Conservation (phyloP, 345 rosid genomes). For the Raphanus sativus region DNA sequence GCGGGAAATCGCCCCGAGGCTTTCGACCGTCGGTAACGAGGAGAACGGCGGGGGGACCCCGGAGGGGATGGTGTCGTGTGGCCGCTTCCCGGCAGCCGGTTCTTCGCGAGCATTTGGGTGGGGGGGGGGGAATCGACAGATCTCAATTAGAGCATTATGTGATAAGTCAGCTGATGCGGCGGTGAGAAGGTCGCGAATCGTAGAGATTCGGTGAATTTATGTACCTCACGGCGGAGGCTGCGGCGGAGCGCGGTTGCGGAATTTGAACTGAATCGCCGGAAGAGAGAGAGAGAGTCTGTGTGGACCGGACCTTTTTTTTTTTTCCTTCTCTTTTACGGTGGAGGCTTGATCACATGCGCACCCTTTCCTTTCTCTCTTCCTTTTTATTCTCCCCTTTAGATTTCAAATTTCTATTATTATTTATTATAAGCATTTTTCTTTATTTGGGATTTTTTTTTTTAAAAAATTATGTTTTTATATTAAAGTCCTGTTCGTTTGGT, state of each 20-base stretch:
- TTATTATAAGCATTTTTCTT: not conserved
- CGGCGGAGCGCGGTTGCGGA: constrained; percentile 24
- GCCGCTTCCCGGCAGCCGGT: constrained; percentile 84
- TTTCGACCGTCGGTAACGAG: constrained; percentile 73
- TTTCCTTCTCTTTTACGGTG: constrained; percentile 30
- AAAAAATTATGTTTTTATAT: not conserved
- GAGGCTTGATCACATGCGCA: constrained; percentile 35
- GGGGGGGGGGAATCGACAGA: constrained; percentile 35
- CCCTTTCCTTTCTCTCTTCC: constrained; percentile 13
- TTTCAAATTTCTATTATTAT: constrained; percentile 11
- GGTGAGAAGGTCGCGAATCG: constrained; percentile 4
- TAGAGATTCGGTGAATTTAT: not conserved
- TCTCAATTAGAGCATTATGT: constrained; percentile 33
- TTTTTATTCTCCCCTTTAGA: constrained; percentile 2
- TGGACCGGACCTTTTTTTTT: not conserved
- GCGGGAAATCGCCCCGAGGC: constrained; percentile 47
- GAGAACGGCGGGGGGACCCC: constrained; percentile 84
- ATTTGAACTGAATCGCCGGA: constrained; percentile 22
- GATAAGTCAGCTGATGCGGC: not conserved
- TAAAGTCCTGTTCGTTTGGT: no score
- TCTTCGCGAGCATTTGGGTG: constrained; percentile 86
- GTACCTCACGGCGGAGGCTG: not conserved
- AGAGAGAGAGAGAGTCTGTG: not conserved
- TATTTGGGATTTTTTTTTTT: no score
- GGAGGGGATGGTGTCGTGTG: constrained; percentile 94